These are phyloP conservation scores for Ormosia semicastrata DNA, from an alignment of 306 rosid genomes.

Conservation along the genomic window DNA sequence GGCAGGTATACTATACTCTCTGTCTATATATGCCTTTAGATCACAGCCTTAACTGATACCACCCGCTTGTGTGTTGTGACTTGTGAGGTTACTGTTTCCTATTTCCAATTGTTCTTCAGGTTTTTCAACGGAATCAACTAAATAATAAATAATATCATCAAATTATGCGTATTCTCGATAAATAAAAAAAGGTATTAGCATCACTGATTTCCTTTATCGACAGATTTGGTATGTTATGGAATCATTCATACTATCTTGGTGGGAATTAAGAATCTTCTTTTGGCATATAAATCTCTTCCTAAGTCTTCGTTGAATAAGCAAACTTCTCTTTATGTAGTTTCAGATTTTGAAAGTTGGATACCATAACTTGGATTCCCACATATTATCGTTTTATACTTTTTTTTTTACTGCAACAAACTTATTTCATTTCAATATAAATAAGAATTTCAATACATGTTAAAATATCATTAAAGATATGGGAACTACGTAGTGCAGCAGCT, in stretches of 20 bases:
- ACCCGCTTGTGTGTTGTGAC: not conserved
- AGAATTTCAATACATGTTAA: no score
- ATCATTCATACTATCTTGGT: not conserved
- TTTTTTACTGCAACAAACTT: no score
- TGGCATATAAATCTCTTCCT: constrained; percentile 1
- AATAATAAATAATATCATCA: not conserved
- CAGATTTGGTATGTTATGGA: not conserved
- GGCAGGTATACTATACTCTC: not conserved
- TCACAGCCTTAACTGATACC: not conserved
- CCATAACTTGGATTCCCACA: not conserved
- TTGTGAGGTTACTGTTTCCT: no score
- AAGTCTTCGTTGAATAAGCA: not conserved
- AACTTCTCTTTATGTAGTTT: not conserved
- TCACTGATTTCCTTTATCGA: not conserved
- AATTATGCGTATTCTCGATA: not conserved
- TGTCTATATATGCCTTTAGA: not conserved
- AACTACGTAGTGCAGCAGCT: no score
- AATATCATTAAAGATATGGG: no score
- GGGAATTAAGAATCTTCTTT: not conserved
- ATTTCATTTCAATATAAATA: no score
- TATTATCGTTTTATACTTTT: not conserved
- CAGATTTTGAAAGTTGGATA: not conserved
- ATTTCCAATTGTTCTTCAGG: not conserved
- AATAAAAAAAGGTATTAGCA: not conserved
- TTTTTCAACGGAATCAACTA: not conserved